Conservation (phyloP, 352 stramenopile genomes). For the Globisporangium ultimum region DNA sequence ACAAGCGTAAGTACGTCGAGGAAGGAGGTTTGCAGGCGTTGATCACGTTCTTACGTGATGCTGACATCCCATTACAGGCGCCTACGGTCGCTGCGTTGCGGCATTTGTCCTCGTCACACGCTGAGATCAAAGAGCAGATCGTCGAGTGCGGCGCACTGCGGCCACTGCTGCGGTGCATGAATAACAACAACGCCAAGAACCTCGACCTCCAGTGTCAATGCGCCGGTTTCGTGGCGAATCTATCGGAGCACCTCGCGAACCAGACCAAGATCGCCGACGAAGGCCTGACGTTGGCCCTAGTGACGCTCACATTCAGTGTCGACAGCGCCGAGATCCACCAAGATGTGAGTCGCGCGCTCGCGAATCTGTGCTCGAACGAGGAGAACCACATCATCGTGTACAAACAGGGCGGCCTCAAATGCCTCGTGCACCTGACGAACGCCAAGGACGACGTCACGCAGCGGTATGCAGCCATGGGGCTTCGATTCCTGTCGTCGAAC, state of each 20-base stretch:
- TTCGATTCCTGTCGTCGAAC: conserved; percentile 93
- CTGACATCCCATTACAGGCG: conserved; percentile 87
- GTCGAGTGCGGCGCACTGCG: conserved; percentile 78
- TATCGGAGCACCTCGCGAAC: conserved; percentile 90
- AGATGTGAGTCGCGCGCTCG: conserved; percentile 89
- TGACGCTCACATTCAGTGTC: conserved; percentile 58
- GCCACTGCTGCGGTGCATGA: conserved; percentile 87
- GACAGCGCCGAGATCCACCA: conserved; percentile 93
- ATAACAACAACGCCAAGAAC: conserved; percentile 58
- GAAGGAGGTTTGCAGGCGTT: conserved; percentile 87
- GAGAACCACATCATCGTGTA: conserved; percentile 93
- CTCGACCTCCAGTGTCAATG: conserved; percentile 93
- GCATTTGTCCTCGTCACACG: conserved; percentile 82
- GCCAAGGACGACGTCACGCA: conserved; percentile 90
- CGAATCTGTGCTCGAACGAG: conserved; percentile 94
- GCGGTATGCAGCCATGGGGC: conserved; percentile 93
- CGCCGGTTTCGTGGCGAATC: conserved; percentile 91
- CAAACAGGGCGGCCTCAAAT: conserved; percentile 89
- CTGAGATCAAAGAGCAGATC: conserved; percentile 86
- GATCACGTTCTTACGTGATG: conserved; percentile 86
- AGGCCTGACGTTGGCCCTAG: conserved; percentile 80
- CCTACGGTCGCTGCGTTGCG: conserved; percentile 88
- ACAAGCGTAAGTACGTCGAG: conserved; percentile 84
- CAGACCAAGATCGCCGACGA: conserved; percentile 91
- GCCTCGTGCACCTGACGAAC: conserved; percentile 87